Conservation (phyloP, 768 basidiomycete species). For the Hemileccinum impolitum region DNA sequence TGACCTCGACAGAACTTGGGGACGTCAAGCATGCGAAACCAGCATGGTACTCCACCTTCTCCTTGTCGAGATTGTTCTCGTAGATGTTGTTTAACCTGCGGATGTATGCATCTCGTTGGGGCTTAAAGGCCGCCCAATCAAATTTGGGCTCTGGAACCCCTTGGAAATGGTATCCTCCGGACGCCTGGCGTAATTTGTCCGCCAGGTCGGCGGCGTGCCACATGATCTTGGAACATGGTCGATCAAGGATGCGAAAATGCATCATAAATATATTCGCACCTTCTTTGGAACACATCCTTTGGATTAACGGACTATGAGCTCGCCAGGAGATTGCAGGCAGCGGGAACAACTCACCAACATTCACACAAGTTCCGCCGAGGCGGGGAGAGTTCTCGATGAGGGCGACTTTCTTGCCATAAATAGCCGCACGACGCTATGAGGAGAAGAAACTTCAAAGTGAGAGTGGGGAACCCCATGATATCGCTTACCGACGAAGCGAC, state of each 20-base stretch:
- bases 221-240: conserved; percentile 67
- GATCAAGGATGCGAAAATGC: neutral
- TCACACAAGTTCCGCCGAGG: conserved; percentile 96
- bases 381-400: conserved; percentile 72
- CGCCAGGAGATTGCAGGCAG: neutral
- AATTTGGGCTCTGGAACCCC: conserved; percentile 62
- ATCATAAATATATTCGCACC: conserved; percentile 34
- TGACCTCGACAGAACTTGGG: conserved; percentile 69
- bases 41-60: conserved; percentile 82
- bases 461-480: neutral
- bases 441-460: neutral
- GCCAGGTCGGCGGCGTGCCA: conserved; percentile 93
- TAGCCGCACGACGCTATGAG: conserved; percentile 81
- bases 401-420: conserved; percentile 91
- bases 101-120: conserved; percentile 95
- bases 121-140: conserved; percentile 89
- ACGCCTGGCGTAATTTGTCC: conserved; percentile 78
- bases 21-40: conserved; percentile 76
- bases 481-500: conserved; percentile 75
- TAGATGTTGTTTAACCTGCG: conserved; percentile 86
- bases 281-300: conserved; percentile 97
- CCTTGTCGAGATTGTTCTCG: conserved; percentile 81
- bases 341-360: conserved; percentile 68
- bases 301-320: conserved; percentile 8
- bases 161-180: conserved; percentile 67